These are phyloP conservation scores for Vanilla planifolia DNA, from an alignment of 106 monocot genomes.

Conservation along the genomic window DNA sequence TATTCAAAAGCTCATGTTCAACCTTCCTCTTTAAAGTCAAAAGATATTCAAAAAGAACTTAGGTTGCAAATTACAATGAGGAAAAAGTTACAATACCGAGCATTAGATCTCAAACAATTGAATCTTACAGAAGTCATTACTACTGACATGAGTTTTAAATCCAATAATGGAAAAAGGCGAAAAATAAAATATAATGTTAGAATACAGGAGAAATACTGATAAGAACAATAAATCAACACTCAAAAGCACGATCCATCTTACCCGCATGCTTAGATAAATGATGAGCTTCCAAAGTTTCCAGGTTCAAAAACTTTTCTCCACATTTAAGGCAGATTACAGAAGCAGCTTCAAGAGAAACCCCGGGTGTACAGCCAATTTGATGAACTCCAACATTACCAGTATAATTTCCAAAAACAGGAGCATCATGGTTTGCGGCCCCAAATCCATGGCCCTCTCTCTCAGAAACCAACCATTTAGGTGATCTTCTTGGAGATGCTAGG, in stretches of 20 bases:
- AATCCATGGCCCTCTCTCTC: slow-evolving; percentile 1
- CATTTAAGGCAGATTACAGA: slow-evolving; percentile 64
- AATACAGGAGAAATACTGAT: too few species aligned
- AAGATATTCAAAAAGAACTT: too few species aligned
- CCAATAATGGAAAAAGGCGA: too few species aligned
- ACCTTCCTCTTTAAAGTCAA: too few species aligned
- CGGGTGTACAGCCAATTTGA: slow-evolving; percentile 1
- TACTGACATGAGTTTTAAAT: too few species aligned
- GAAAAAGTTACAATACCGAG: too few species aligned
- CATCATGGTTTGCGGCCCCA: not conserved
- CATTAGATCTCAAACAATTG: too few species aligned
- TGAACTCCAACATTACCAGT: slow-evolving; percentile 21
- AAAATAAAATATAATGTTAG: too few species aligned
- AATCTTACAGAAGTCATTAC: too few species aligned
- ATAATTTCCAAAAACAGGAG: slow-evolving; percentile 20
- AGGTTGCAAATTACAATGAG: too few species aligned
- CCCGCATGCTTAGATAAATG: slow-evolving; percentile 97
- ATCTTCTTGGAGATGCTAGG: slow-evolving; percentile 45
- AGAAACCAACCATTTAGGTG: slow-evolving; percentile 10
- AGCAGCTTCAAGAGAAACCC: not conserved
- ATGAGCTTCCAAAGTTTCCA: slow-evolving; percentile 74
- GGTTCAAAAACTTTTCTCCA: slow-evolving; percentile 70
- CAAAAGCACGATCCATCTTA: not conserved
- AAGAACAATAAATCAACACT: not conserved
- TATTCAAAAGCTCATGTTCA: too few species aligned